Conservation (phyloP, 2,329 filamentous ascomycete species). For the Myriosclerotinia curreyana region DNA sequence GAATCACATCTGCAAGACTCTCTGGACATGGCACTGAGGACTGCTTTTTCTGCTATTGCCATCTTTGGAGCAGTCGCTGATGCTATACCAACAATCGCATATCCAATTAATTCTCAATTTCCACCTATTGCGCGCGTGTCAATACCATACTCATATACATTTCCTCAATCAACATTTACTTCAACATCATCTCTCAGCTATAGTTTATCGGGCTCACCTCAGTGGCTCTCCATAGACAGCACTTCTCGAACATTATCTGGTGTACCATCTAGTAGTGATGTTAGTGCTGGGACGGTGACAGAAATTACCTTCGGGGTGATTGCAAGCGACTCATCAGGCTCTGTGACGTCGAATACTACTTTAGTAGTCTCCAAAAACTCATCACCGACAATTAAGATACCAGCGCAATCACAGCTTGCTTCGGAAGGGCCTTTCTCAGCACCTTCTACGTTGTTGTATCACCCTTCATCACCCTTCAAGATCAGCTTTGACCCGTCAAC, state of each 20-base stretch:
- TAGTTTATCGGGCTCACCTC: slow-evolving; percentile 60
- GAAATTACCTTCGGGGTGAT: slow-evolving; percentile 56
- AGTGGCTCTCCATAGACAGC: slow-evolving; percentile 72
- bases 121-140: slow-evolving; percentile 72
- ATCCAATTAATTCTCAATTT: slow-evolving; percentile 81
- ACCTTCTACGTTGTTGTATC: slow-evolving; percentile 56
- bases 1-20: slow-evolving; percentile 20
- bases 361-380: slow-evolving; percentile 63
- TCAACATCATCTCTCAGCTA: slow-evolving; percentile 62
- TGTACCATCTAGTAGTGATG: slow-evolving; percentile 57
- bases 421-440: slow-evolving; percentile 58
- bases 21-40: slow-evolving; percentile 31
- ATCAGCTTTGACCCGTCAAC: slow-evolving; percentile 56
- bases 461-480: slow-evolving; percentile 52
- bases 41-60: slow-evolving; percentile 23
- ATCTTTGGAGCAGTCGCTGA: slow-evolving; percentile 28
- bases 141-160: slow-evolving; percentile 65
- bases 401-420: slow-evolving; percentile 57
- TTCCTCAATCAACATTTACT: slow-evolving; percentile 71
- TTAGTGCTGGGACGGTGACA: slow-evolving; percentile 53
- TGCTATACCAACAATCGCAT: slow-evolving; percentile 47
- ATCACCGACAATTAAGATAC: slow-evolving; percentile 53
- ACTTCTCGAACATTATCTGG: slow-evolving; percentile 64
- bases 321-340: slow-evolving; percentile 65
- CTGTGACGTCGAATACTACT: slow-evolving; percentile 62